Base-by-base conservation (phyloP, 495 filamentous ascomycete species). In the Aspergillus sclerotiicarbonarius region DNA sequence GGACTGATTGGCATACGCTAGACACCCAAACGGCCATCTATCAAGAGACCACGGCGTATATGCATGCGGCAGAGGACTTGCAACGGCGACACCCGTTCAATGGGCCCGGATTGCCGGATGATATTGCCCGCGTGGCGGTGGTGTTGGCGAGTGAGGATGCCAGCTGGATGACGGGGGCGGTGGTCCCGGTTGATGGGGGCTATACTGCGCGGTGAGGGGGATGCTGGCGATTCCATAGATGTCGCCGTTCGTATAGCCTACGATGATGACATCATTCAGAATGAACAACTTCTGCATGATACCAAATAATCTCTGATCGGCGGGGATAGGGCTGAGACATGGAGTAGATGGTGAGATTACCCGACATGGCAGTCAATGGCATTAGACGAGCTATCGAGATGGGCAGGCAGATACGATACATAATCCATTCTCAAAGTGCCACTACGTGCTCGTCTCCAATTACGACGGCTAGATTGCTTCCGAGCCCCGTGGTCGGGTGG, bases 91-190 rank as follows among this genome's bases (percentile, higher is more conserved):
- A 67, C 43, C 80, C 79, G 9, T 70, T 79, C 33, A 66, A 71
- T 29, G 75, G 75, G 0, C 67, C 71, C 32, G 80, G 79, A 1
- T 43, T 66, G 8, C 67, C 76, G 19, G 68, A 77, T 18, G 78
- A 83, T 51, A 71, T 84, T 29, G 78, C 80, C 3, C 68, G 64
- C 12, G 68, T 63, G 44, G 80, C 78, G 3, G 71, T 84, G 0
- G 75, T 82, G 31, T 58, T 84, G 21, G 78, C 76, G 0, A 77
- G 74, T 53, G 76, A 80, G n/a, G 79, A 81, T 58, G 72, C 71
- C 0, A 58, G 51, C 20, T 79, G 69, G 64, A 62, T 81, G 21
- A 75, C 76, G 9, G 79, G 78, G 0, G 57, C 67, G 2, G 54
- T 59, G 3, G 45, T 81, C 37, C 54, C 69, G 2, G 75, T 81